Conservation (phyloP, 2,329 filamentous ascomycete genomes). For the Xylaria hypoxylon region DNA sequence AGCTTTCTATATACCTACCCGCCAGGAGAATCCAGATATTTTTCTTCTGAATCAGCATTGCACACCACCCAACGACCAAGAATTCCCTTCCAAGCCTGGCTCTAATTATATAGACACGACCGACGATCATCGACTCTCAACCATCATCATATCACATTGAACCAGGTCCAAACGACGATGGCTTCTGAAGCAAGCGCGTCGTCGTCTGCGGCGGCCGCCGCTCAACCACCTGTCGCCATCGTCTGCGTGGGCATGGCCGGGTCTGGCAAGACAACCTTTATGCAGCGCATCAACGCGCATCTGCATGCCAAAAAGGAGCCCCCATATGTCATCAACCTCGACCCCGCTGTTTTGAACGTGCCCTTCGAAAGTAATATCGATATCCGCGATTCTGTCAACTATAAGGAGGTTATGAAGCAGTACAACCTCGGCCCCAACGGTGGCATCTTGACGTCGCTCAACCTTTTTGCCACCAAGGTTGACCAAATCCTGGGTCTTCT, state of each 20-base stretch:
- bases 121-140: neutral
- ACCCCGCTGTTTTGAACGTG: constrained; percentile 91
- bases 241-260: constrained; percentile 99
- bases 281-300: constrained; percentile 96
- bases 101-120: neutral
- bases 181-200: constrained; percentile 36
- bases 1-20: constrained; percentile 1
- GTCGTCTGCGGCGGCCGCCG: constrained; percentile 26
- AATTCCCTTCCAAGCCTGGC: neutral
- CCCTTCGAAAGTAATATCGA: constrained; percentile 99
- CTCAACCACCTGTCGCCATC: constrained; percentile 64
- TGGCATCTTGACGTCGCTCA: constrained; percentile 93
- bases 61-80: neutral
- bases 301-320: constrained; percentile 83
- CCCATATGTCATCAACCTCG: constrained; percentile 96
- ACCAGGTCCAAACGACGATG: constrained; percentile 15
- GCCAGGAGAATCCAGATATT: constrained; percentile 16
- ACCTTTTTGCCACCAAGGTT: constrained; percentile 97
- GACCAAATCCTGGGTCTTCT: constrained; percentile 91
- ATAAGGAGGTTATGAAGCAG: constrained; percentile 99
- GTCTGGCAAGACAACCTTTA: constrained; percentile 99
- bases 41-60: constrained; percentile 18
- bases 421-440: constrained; percentile 98
- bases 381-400: constrained; percentile 98
- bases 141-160: neutral